A percentile compares a stretch with the other conserved stretches of the same genome.
phyloP scores from a whole-genome alignment of 495 filamentous ascomycete genomes.

The Penicillium mononematosum region DNA sequence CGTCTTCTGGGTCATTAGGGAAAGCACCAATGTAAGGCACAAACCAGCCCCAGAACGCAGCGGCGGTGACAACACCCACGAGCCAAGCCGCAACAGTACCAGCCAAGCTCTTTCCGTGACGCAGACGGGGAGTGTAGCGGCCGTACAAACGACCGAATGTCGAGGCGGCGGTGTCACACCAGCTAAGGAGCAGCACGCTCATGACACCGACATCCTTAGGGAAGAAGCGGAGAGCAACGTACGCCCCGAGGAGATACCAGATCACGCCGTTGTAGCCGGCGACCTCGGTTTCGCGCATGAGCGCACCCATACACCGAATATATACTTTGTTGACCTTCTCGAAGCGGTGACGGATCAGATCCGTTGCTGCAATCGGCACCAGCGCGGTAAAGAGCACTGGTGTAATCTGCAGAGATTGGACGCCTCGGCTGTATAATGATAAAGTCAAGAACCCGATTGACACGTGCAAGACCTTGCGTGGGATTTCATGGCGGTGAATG shows the following conservation, averaged over 20 bases:
- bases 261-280: conserved; percentile 93
- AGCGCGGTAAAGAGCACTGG: conserved; percentile 79
- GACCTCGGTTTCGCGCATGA: conserved; percentile 97
- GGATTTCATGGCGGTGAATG: conserved; percentile 52
- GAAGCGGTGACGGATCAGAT: conserved; percentile 77
- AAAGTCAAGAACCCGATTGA: conserved; percentile 94
- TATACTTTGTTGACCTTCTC: conserved; percentile 83
- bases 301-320: conserved; percentile 74
- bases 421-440: conserved; percentile 73
- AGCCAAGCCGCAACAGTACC: conserved; percentile 80
- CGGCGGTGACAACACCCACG: conserved; percentile 77
- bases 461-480: conserved; percentile 60
- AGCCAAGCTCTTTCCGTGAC: conserved; percentile 86
- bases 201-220: conserved; percentile 94
- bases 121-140: conserved; percentile 79
- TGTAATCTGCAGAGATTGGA: conserved; percentile 71
- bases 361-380: conserved; percentile 82
- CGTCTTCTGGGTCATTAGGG: conserved; percentile 60
- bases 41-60: conserved; percentile 82
- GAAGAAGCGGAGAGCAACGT: conserved; percentile 78
- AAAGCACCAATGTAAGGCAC: conserved; percentile 67
- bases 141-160: conserved; percentile 86
- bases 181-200: conserved; percentile 82
- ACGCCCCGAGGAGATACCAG: conserved; percentile 90
- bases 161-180: conserved; percentile 96